Base-by-base conservation (phyloP, 352 stramenopile genomes). In the Pilasporangium apinafurcum region DNA sequence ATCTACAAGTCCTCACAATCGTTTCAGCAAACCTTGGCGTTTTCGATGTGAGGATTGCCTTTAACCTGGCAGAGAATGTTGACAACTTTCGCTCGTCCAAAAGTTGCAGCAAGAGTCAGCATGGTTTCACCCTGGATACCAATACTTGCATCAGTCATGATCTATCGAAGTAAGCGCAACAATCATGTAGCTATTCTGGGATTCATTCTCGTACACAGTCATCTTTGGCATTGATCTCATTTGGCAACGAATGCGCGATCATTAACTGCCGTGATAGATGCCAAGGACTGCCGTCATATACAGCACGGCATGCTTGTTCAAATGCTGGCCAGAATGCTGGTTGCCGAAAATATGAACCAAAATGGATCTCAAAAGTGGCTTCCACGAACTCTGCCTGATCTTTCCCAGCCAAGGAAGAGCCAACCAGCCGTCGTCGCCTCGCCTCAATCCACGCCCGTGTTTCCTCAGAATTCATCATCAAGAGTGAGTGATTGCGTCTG, bases 51-150 rank as follows among this genome's bases (percentile, higher is more conserved):
- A 6, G 76, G 57, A 14, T 84, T 56, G 2, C 51, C 76, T 53
- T 88, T 86, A 44, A 84, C 66, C 34, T 84, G 72, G 30, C 70
- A 82, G 0, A 88, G 59, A 12, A 86, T 71, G 16, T 59, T 81
- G 30, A 78, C 65, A 12, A 83, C 72, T 17, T 65, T 63, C 0
- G 59, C 51, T 12, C 76, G 62, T 5, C 59, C 66, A 22, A 73
- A 73, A 4, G 70, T 53, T 7, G 73, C 58, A 10, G 76, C 70
- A 12, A 86, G 49, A 10, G 68, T 84, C 57, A 88, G 36, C 76
- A 88, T 88, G 13, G 76, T 86, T 27, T 88, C 76, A 6, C 72
- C 76, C 76, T 88, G 24, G 28, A 14, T 3, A 9, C 44, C 10
- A 18, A 53, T 42, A 52, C n/a, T n/a, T n/a, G n/a, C n/a, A n/a